These are phyloP conservation scores for Oryza punctata DNA, from an alignment of 176 grass and related monocot genomes.

Conservation along the genomic window DNA sequence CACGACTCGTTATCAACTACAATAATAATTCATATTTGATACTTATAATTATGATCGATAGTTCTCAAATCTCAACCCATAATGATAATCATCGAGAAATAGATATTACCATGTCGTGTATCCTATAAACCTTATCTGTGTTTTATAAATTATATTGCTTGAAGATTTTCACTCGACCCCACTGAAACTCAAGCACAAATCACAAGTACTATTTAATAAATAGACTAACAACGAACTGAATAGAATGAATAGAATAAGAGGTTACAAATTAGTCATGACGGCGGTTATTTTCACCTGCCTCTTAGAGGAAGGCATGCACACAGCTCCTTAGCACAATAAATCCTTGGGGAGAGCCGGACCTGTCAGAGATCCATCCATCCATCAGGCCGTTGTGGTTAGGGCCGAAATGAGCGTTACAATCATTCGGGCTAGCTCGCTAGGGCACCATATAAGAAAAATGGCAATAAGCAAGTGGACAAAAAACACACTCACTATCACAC, in stretches of 20 bases:
- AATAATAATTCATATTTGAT: too few relatives aligned
- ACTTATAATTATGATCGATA: too few relatives aligned
- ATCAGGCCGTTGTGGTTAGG: conserved; percentile 10
- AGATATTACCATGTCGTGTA: too few relatives aligned
- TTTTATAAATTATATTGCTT: too few relatives aligned
- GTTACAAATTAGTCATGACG: neutral
- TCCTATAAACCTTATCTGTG: too few relatives aligned
- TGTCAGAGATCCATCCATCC: neutral
- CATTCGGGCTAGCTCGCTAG: neutral
- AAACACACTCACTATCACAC: neutral
- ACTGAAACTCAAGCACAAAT: neutral
- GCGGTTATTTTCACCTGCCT: neutral
- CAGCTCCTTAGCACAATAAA: neutral
- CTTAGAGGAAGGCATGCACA: neutral
- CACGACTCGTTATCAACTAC: too few relatives aligned
- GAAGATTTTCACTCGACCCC: neutral
- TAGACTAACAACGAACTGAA: neutral
- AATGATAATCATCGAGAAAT: neutral
- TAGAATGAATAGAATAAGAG: too few relatives aligned
- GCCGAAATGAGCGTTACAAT: conserved; percentile 28
- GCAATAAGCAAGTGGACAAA: neutral
- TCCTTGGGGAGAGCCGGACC: neutral
- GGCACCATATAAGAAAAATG: neutral
- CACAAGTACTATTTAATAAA: neutral
- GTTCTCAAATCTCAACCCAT: too few relatives aligned